phyloP scores from a whole-genome alignment of 495 filamentous ascomycete species.

The Astrothelium macrocarpum region DNA sequence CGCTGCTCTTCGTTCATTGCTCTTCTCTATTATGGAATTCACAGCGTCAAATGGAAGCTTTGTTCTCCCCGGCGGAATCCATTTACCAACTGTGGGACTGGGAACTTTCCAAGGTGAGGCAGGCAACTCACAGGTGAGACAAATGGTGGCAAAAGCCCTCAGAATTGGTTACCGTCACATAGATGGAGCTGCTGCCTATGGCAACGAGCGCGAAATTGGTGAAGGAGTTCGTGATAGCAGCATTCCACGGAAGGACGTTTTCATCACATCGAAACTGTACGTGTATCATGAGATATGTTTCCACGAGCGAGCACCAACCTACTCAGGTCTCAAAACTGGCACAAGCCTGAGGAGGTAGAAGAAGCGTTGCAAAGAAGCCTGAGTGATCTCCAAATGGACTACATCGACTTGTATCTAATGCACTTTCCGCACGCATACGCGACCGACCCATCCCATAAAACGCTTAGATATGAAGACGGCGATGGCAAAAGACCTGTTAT shows the following conservation, averaged over 20 bases:
- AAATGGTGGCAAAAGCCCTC: constrained; percentile 29
- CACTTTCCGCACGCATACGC: constrained; percentile 43
- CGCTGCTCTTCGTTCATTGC: too few relatives aligned
- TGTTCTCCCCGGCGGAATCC: background rate
- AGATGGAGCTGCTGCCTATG: constrained; percentile 44
- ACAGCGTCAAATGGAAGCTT: background rate
- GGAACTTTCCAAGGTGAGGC: background rate
- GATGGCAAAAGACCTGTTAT: background rate
- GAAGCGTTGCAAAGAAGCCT: constrained; percentile 43
- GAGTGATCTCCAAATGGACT: constrained; percentile 50
- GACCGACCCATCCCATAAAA: background rate
- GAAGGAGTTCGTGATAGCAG: constrained; percentile 37
- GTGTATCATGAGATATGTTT: constrained; percentile 18
- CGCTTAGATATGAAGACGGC: background rate
- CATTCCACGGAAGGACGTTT: constrained; percentile 16
- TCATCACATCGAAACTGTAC: constrained; percentile 25
- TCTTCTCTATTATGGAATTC: background rate
- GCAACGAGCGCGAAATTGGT: constrained; percentile 49
- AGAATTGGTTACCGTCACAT: constrained; percentile 32
- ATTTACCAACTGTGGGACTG: background rate
- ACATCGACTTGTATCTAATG: constrained; percentile 63
- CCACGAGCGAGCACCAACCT: constrained; percentile 29
- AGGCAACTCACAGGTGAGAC: constrained; percentile 33
- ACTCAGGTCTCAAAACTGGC: constrained; percentile 20
- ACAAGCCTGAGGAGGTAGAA: constrained; percentile 37